Percentiles rank a stretch among this genome's conserved stretches.
These are phyloP conservation scores for Aspergillus piperis DNA, from an alignment of 2,329 filamentous ascomycete genomes.

Conservation along the genomic window DNA sequence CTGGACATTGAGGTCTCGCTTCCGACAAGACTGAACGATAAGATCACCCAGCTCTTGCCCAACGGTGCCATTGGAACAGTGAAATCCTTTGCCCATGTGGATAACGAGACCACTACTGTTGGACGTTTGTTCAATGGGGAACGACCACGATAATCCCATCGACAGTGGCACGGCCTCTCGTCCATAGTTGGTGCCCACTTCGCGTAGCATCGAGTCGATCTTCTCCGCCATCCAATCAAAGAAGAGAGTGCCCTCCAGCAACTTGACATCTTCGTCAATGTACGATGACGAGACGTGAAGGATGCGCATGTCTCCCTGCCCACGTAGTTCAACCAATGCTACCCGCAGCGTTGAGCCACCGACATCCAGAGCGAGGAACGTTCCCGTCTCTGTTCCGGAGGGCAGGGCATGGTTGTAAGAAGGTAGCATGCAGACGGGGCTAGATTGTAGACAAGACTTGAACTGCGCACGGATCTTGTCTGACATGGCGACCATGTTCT, in stretches of 20 bases:
- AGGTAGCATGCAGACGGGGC: slow-evolving; percentile 64
- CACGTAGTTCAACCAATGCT: slow-evolving; percentile 60
- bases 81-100: slow-evolving; percentile 67
- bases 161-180: slow-evolving; percentile 46
- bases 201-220: slow-evolving; percentile 56
- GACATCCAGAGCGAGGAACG: slow-evolving; percentile 64
- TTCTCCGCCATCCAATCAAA: slow-evolving; percentile 68
- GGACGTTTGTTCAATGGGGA: slow-evolving; percentile 66
- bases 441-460: slow-evolving; percentile 55
- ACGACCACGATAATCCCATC: slow-evolving; percentile 67
- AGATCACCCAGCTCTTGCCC: slow-evolving; percentile 62
- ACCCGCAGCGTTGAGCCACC: slow-evolving; percentile 68
- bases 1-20: slow-evolving; percentile 57
- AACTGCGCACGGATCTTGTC: slow-evolving; percentile 54
- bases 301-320: slow-evolving; percentile 55
- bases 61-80: slow-evolving; percentile 59
- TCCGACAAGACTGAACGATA: slow-evolving; percentile 60
- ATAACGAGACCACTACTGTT: slow-evolving; percentile 58
- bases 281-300: slow-evolving; percentile 55
- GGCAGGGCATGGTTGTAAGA: slow-evolving; percentile 65
- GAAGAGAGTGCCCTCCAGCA: slow-evolving; percentile 58
- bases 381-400: slow-evolving; percentile 60
- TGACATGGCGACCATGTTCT: slow-evolving; percentile 47
- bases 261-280: slow-evolving; percentile 59
- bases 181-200: slow-evolving; percentile 44